Base-by-base conservation (phyloP, 257 asterid species). In the Capsicum chinense region DNA sequence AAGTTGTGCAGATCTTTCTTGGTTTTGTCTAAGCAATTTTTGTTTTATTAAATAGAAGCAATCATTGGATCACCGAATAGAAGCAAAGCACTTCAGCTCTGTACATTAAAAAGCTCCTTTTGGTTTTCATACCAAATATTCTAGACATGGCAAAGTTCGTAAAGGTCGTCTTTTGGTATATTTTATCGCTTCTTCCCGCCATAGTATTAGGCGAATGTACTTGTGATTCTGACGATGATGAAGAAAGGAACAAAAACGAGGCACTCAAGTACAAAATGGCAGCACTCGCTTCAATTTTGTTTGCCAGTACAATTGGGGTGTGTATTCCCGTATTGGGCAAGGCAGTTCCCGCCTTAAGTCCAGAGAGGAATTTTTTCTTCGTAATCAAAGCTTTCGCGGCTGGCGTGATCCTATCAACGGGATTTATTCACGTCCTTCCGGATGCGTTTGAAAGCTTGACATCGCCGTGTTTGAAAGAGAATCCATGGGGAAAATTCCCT, bases 401-500 rank as follows among this genome's bases (percentile, higher is more conserved):
- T 1, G 89, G 89, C 0, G 88, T 87, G 3, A 87, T 87, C 4
- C 4, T 87, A 15, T 54, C 87, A 1, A 87, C 89, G 1, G 89
- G 87, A 1, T 78, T 85, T 64, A 86, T 87, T 26, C 89, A 87
- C 15, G 44, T 87, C 0, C 81, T 87, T 0, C 88, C 89, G 0
- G 89, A 85, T 37, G 89, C 89, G 5, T 85, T 76, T 3, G 78
- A 58, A 14, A 85, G 56, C 44, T 57, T 87, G 1, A 68, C 88
- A 16, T 67, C 67, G 0, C 88, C 88, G 2, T 80, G 67, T 44
- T 48, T 87, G 58, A 60, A 71, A 6, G 70, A 83, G 0, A 58
- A 69, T 7, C 86, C 89, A 0, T 87, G 88, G 88, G 82, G 84
- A n/a, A 60, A 69, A n/a, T 87, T 85, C 4, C 89, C 88, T 9